Base-by-base conservation (phyloP, 768 basidiomycete genomes). In the Chlorophyllum brunneum region DNA sequence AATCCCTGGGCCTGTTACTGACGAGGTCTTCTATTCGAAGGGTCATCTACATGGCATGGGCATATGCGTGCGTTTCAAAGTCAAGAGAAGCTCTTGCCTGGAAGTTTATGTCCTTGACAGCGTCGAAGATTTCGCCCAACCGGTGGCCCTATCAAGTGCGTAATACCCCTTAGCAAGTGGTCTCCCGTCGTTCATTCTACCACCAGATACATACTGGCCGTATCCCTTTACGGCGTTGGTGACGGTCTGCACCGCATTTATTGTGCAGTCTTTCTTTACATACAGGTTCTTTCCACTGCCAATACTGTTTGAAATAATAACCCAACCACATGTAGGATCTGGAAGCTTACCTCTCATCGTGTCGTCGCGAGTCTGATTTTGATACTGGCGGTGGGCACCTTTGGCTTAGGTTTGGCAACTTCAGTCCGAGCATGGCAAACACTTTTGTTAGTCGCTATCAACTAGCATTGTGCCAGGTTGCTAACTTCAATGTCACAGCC, bases 111-210 rank as follows among this genome's bases (percentile, higher is more conserved):
- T 33, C 8, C 24, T 10, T 16, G 15, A 38, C 31, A 67, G 65
- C 10, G 58, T 63, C 10, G 34, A 58, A 41, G 62, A 60, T 46
- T 64, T 54, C 30, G 42, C 23, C 3, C 59, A 64, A 31, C 58
- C 56, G 1, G 13, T 42, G 5, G 43, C 54, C 13, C 39, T 64
- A 4, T 5, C 53, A 2, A 52, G 63, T 66, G 23, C 43, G 60
- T 57, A 9, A 9, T 26, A 6, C 18, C n/a, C 10, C 8, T 20
- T 22, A 13, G 10, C 7, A n/a, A 34, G 23, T 4, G 16, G 13
- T 13, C 23, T 4, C 13, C 6, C 22, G 8, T 9, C 26, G 10
- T 3, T 9, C 24, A 42, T 24, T 18, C 3, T 42, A 7, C 23
- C n/a, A 16, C 9, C n/a, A 31, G 48, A 41, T 23, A 15, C 30